These are phyloP conservation scores for Pichia sp. DNA, from an alignment of 1,139 yeast species.

Conservation along the genomic window DNA sequence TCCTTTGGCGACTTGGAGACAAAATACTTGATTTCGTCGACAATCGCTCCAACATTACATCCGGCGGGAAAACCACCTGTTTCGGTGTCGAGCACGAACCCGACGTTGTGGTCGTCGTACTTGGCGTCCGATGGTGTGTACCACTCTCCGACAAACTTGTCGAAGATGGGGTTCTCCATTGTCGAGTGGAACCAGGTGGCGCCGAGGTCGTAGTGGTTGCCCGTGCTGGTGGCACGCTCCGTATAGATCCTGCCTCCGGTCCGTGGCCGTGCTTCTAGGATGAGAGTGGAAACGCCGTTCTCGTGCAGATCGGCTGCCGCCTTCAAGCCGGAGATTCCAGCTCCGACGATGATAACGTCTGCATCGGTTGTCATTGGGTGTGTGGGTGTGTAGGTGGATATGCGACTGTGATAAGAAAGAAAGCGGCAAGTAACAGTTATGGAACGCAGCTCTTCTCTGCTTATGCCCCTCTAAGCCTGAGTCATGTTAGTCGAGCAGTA, in stretches of 20 bases:
- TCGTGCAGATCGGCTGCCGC: constrained; percentile 59
- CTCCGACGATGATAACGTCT: constrained; percentile 60
- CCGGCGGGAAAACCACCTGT: constrained; percentile 30
- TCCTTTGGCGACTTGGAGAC: constrained; percentile 16
- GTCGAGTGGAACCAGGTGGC: constrained; percentile 91
- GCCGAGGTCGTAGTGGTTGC: constrained; percentile 58
- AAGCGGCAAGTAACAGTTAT: too few relatives aligned
- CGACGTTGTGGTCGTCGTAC: constrained; percentile 28
- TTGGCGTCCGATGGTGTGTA: constrained; percentile 29
- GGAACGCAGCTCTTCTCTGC: too few relatives aligned
- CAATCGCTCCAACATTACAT: constrained; percentile 40
- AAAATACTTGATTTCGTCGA: constrained; percentile 44
- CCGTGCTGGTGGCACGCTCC: constrained; percentile 21
- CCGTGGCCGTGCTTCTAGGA: constrained; percentile 55
- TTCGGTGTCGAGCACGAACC: constrained; percentile 29
- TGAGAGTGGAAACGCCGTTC: constrained; percentile 41
- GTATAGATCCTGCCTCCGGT: constrained; percentile 52
- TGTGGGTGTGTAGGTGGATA: too few relatives aligned
- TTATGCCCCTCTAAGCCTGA: too few relatives aligned
- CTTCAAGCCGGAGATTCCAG: constrained; percentile 75
- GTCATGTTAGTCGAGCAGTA: background rate
- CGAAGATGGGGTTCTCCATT: constrained; percentile 56
- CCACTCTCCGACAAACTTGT: constrained; percentile 36
- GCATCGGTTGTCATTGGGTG: constrained; percentile 9
- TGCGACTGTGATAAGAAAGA: too few relatives aligned